Evolutionary conservation across 1,284 basidiomycete genomes (phyloP), one percentile per base, ranked within the genome.

Genomic region (Ustilago bromivora): DNA sequence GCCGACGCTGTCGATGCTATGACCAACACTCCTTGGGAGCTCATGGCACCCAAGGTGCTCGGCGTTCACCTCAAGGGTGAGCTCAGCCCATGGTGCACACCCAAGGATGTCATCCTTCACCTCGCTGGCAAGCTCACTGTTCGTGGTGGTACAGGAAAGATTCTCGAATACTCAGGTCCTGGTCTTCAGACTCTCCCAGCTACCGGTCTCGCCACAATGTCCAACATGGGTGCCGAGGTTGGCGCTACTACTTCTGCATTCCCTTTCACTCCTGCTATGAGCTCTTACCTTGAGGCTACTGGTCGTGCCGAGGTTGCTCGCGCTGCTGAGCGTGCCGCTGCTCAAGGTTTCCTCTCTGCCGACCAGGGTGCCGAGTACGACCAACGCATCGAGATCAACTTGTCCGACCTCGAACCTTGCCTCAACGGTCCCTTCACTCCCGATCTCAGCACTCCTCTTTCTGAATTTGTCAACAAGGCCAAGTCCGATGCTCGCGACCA

Each of bases 161-260:
- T 99, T 78, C 88, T 99, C 76, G 97, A 99, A 88, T 99, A 99
- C 87, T 97, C 95, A 86, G 97, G 97, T 8, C 92, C 94, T n/a
- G 96, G 96, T 23, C 94, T 99, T 11, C 89, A 90, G 68, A 89
- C 89, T 60, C 95, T 98, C 83, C 97, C 96, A 32, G 98, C 96
- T 85, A 99, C 97, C 72, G 96, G 94, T 89, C 81, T 98, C 59
- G 95, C 96, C 0, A 98, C 95, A 5, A 93, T 98, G 72, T 92
- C 94, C 65, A 98, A 98, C 88, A 99, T 99, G 97, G 97, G 97
- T 69, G 97, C 97, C 28, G 97, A 99, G 89, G 95, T 99, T 32
- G 97, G 97, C 54, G 97, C 97, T 8, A 99, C 97, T 2, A 98
- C 97, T 0, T 96, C 95, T 1, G 95, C 94, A 3, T 99, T 99